Evolutionary conservation across 106 monocot species (phyloP), one percentile per base, ranked within the genome.

Genomic region (Dendrobium nobile): DNA sequence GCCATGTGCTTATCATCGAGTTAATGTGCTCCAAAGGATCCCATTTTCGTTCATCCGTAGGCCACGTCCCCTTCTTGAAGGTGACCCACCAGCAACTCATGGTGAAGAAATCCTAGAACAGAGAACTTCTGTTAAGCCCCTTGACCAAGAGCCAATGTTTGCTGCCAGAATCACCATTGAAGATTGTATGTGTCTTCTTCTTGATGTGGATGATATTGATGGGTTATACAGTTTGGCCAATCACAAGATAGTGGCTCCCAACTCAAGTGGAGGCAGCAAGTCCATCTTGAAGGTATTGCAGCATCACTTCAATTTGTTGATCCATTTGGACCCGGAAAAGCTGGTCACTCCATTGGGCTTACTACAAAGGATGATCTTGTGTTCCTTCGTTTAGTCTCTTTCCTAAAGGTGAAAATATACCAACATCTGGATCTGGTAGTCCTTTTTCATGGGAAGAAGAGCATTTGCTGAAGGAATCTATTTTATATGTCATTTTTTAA

Each of bases 371-470:
- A 95, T 80, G 95, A 98, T 73, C 65, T 95, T 77, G 87, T 93
- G 41, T 95, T 98, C 77, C 86, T 98, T 67, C 91, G 94, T 7
- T 24, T 98, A 9, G 85, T 78, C 47, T 91, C 98, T 54, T 83
- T 41, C 84, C 94, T 11, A 98, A 98, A 80, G 98, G 98, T n/a
- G 92, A 90, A 83, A 91, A 86, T 82, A 91, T 95, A 55, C 89
- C 88, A 70, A 89, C 89, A 43, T 91, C 98, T 81, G 89, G 85
- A 22, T 85, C 88, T 18, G 82, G 41, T 27, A 85, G 95, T 15
- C 98, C 89, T 48, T 99, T 99, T 80, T 95, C 98, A 24, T 99
- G 98, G 98, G 95, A 99, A 86, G 98, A 99, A 67, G 98, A 99
- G 81, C 92, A 85, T 80, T 89, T 85, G 42, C 79, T 99, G 9